A percentile compares a stretch with the other conserved stretches of the same genome.
phyloP scores from a whole-genome alignment of 1,139 yeast species.

The Waltiozyma sp. region DNA sequence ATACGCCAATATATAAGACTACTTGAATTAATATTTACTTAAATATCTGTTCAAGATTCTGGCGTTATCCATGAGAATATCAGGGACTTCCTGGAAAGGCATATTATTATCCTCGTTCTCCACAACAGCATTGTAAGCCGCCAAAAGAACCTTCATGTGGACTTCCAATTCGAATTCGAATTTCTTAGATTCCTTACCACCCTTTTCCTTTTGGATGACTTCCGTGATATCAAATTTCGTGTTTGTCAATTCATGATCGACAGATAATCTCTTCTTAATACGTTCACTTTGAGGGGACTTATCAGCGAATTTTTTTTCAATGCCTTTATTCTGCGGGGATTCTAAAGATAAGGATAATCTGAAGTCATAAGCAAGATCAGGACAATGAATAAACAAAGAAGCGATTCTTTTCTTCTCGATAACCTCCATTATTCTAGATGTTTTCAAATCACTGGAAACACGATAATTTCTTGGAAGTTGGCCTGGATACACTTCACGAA shows the following conservation, averaged over 20 bases:
- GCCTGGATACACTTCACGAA: conserved; percentile 28
- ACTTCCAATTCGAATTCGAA: conserved; percentile 67
- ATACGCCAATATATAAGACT: too few species aligned
- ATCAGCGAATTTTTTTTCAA: conserved; percentile 37
- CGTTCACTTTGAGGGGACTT: conserved; percentile 43
- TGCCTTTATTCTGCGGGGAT: conserved; percentile 49
- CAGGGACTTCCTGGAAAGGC: conserved; percentile 60
- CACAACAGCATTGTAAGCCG: conserved; percentile 43
- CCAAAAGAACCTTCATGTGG: conserved; percentile 50
- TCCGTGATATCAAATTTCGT: conserved; percentile 63
- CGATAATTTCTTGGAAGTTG: conserved; percentile 54
- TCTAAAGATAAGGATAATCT: conserved; percentile 69
- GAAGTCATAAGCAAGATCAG: conserved; percentile 68
- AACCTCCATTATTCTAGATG: conserved; percentile 55
- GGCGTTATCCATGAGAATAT: conserved; percentile 64
- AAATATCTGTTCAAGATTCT: conserved; percentile 37
- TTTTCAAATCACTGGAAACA: conserved; percentile 53
- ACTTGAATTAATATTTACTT: conserved; percentile 7
- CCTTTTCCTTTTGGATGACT: conserved; percentile 39
- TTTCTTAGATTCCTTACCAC: conserved; percentile 26
- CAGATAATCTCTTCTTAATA: conserved; percentile 53
- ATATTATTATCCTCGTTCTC: conserved; percentile 33
- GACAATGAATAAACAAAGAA: conserved; percentile 61
- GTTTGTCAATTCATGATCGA: conserved; percentile 56
- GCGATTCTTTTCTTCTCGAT: conserved; percentile 65